Conservation (phyloP, 2,329 filamentous ascomycete genomes). For the Diaporthe batatas region DNA sequence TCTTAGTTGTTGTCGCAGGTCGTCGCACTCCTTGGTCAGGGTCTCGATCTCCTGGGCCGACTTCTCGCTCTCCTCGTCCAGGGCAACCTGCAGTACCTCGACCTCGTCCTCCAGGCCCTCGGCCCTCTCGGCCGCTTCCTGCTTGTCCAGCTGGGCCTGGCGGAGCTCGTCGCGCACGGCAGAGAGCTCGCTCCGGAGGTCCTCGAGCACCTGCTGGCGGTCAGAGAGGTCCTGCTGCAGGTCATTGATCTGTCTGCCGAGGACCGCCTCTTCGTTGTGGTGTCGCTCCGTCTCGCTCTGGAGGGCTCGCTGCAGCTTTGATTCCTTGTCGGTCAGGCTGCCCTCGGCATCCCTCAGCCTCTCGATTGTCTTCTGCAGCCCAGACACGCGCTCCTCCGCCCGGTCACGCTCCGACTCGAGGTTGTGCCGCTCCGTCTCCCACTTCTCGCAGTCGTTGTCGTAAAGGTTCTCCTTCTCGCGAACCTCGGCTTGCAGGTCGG, state of each 20-base stretch:
- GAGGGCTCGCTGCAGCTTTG: constrained; percentile 75
- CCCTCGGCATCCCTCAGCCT: constrained; percentile 77
- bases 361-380: constrained; percentile 79
- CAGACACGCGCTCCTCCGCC: constrained; percentile 75
- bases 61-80: constrained; percentile 75
- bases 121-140: constrained; percentile 73
- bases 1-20: constrained; percentile 59
- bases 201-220: constrained; percentile 74
- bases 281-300: constrained; percentile 80
- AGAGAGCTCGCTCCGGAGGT: constrained; percentile 75
- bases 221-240: constrained; percentile 78
- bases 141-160: constrained; percentile 74
- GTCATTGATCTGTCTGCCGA: constrained; percentile 81
- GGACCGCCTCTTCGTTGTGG: constrained; percentile 75
- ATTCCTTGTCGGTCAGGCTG: constrained; percentile 75
- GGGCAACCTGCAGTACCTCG: constrained; percentile 76
- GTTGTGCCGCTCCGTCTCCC: constrained; percentile 75
- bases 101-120: constrained; percentile 81
- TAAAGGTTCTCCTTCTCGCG: constrained; percentile 78
- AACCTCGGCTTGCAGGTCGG: constrained; percentile 72
- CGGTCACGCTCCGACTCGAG: constrained; percentile 75
- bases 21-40: constrained; percentile 60
- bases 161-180: constrained; percentile 77
- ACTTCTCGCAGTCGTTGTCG: constrained; percentile 79
- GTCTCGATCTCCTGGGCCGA: constrained; percentile 62